These are phyloP conservation scores for Cadophora sp. DNA, from an alignment of 2,329 filamentous ascomycete species.

Conservation along the genomic window DNA sequence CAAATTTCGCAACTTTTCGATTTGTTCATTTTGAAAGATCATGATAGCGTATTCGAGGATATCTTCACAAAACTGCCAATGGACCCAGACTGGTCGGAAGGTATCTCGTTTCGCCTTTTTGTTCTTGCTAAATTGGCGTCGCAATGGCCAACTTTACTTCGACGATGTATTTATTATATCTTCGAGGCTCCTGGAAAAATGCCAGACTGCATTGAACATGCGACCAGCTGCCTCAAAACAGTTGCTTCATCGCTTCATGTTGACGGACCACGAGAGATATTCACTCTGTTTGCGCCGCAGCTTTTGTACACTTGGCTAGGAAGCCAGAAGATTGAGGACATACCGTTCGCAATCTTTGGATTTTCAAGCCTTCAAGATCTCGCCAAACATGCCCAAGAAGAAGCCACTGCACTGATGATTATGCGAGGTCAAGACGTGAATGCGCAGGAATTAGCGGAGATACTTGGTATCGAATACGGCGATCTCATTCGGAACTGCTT, in stretches of 20 bases:
- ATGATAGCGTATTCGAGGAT: conserved; percentile 85
- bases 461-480: conserved; percentile 59
- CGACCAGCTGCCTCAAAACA: conserved; percentile 70
- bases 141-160: conserved; percentile 83
- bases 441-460: conserved; percentile 63
- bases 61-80: conserved; percentile 80
- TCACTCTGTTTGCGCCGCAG: conserved; percentile 85
- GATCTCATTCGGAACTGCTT: conserved; percentile 74
- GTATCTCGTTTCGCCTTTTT: conserved; percentile 83
- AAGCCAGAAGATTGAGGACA: conserved; percentile 66
- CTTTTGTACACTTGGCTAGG: conserved; percentile 91
- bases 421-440: conserved; percentile 78
- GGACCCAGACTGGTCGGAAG: conserved; percentile 75
- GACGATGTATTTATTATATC: conserved; percentile 89
- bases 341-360: conserved; percentile 87
- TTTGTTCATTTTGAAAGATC: conserved; percentile 80
- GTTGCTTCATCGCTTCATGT: conserved; percentile 73
- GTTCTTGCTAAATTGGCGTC: conserved; percentile 80
- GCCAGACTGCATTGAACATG: conserved; percentile 68
- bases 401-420: conserved; percentile 79
- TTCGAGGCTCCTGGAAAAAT: conserved; percentile 88
- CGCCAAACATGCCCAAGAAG: conserved; percentile 73
- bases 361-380: conserved; percentile 75
- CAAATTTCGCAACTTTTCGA: conserved; percentile 78
- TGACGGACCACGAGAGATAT: conserved; percentile 71